Percentiles rank a stretch among this genome's conserved stretches.
Conservation (phyloP, 768 basidiomycete species). For the Tylopilus plumbeoviolaceoides region DNA sequence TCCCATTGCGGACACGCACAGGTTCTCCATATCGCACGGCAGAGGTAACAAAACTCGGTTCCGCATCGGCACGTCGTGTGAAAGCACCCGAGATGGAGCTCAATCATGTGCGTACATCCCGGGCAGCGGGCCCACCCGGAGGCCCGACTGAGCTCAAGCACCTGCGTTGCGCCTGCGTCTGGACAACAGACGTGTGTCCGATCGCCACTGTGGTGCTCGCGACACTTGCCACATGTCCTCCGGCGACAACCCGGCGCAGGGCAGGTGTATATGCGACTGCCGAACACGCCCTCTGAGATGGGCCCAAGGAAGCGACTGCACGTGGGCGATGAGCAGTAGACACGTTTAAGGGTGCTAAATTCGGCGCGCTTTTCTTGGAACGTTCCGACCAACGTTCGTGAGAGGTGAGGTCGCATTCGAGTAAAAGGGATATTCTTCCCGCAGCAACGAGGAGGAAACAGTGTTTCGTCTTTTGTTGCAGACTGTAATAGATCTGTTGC, state of each 20-base stretch:
- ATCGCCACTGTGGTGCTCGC: conserved; percentile 21
- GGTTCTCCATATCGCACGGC: conserved; percentile 56
- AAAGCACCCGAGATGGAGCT: conserved; percentile 35
- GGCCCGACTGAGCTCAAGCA: conserved; percentile 24
- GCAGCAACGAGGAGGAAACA: conserved; percentile 42
- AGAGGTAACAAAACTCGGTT: conserved; percentile 43
- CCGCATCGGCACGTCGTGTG: conserved; percentile 39
- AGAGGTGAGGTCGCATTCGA: conserved; percentile 24
- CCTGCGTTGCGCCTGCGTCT: conserved; percentile 21
- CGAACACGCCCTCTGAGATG: conserved; percentile 16
- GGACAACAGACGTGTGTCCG: conserved; percentile 25
- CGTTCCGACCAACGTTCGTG: conserved; percentile 11
- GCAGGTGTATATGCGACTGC: background rate
- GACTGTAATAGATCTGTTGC: conserved; percentile 32
- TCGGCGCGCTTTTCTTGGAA: conserved; percentile 30
- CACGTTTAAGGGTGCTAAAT: conserved; percentile 27
- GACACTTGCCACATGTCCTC: conserved; percentile 26
- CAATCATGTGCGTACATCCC: conserved; percentile 36
- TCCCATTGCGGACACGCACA: conserved; percentile 69
- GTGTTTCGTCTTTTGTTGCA: conserved; percentile 35
- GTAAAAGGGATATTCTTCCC: conserved; percentile 26
- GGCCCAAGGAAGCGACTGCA: background rate
- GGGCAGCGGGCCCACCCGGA: conserved; percentile 39
- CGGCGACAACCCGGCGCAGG: conserved; percentile 14
- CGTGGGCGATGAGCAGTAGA: background rate